Evolutionary conservation across 805 yeast genomes (phyloP).

Genomic region (Hanseniaspora clermontiae): DNA sequence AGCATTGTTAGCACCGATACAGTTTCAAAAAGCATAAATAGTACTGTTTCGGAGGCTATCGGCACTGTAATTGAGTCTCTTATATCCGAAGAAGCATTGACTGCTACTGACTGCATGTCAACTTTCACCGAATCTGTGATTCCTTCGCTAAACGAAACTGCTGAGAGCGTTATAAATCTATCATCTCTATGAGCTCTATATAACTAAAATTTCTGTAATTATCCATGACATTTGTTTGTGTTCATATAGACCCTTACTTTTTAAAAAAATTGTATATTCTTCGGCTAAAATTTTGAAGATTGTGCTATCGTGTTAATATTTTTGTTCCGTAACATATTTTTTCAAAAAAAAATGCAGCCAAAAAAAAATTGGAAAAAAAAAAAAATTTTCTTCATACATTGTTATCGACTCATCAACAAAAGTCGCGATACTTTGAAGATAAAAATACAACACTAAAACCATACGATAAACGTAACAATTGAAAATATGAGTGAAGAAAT

Average conservation of each 20-base stretch:
- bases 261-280: too few species aligned
- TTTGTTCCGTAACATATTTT: too few species aligned
- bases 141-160: not conserved
- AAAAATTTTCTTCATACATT: not conserved
- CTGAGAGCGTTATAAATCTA: not conserved
- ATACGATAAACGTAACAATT: too few species aligned
- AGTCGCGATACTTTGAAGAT: not conserved
- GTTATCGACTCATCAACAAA: not conserved
- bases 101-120: not conserved
- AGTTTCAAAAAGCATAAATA: too few species aligned
- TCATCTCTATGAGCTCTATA: not conserved
- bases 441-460: not conserved
- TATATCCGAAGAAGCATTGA: not conserved
- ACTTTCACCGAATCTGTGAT: not conserved
- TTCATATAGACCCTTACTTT: too few species aligned
- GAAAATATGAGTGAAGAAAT: conserved; percentile 14
- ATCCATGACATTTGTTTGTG: not conserved
- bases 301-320: too few species aligned
- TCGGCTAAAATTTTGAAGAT: too few species aligned
- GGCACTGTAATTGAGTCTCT: not conserved
- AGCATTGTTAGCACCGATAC: not conserved
- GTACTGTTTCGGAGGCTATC: not conserved
- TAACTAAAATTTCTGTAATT: too few species aligned
- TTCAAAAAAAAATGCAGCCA: too few species aligned
- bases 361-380: not conserved